Evolutionary conservation across 148 eudicot genomes (phyloP), one percentile per base, ranked within the genome.

Genomic region (Rhododendron mucronatum): DNA sequence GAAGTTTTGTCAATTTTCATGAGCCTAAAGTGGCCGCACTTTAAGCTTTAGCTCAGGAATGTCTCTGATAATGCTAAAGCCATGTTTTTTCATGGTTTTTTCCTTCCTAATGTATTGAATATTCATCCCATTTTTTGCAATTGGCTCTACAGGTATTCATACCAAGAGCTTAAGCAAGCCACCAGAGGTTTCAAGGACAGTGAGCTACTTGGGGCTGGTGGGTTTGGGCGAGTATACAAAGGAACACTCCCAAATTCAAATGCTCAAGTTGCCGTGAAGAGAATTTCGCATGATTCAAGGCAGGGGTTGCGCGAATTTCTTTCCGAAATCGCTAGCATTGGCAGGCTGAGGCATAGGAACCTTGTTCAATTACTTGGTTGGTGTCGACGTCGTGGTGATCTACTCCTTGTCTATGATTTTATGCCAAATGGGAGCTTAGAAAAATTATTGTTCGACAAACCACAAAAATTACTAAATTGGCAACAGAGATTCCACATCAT

Each of bases 401-500:
- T 93, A 16, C 77, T 92, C 28, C 86, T 93, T 67, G 93, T 93
- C 39, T 93, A 93, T 79, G 94, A 92, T 50, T 93, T 78, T 83
- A 92, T 93, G 93, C 93, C 92, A 21, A 93, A 93, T 85, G 94
- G 94, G 67, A 94, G 94, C 87, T 84, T 94, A 13, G 94, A 94
- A 47, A 91, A 86, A 79, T 90, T 69, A 55, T 80, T 93, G 45
- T 92, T 85, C 39, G 85, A 86, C 59, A 50, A 86, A 23, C 79
- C 89, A 0, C 47, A 84, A 7, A 4, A 48, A 28, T 65, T 48
- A 2, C 74, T 93, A 21, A 87, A 10, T 37, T 93, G 95, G 95
- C 87, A 81, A 47, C 91, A 91, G 28, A 85, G 95, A 85, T 89
- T 91, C 51, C 84, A 82, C 18, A 86, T 93, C 82, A 87, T 93